Base-by-base conservation (phyloP, 225 moss, liverwort and hornwort genomes). In the Ulota crispa region DNA sequence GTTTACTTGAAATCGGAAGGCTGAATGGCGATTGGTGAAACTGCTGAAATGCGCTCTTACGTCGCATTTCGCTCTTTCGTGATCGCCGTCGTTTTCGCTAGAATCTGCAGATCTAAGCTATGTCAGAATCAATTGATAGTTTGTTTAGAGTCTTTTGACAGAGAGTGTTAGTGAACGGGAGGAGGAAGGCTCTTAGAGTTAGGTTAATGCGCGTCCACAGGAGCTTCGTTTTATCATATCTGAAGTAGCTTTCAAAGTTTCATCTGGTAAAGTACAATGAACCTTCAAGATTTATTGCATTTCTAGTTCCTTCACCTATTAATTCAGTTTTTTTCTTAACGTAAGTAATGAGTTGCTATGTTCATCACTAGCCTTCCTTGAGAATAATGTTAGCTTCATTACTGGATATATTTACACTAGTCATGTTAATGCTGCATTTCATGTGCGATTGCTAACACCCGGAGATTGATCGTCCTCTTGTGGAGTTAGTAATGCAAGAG, bases 151-250 rank as follows among this genome's bases (percentile, higher is more conserved):
- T 50, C 18, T 50, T 50, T 50, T 50, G 16, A 50, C 50, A 31
- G 37, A 43, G 37, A 71, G 47, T 39, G n/a, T 9, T 54, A n/a
- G n/a, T n/a, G n/a, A n/a, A n/a, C n/a, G n/a, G n/a, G n/a, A n/a
- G 50, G 39, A 42, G 70, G 52, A 24, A 39, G 54, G 75, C 57
- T 23, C 65, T 70, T 65, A 79, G 84, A 71, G 66, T 85, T 84
- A 75, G 75, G 61, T 75, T 79, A 75, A 8, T 66, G 68, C 24
- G 28, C 19, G 37, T 45, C 11, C 45, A 26, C 39, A 50, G 9
- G 43, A 75, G 43, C 42, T 75, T 43, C 11, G 19, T 28, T 75
- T 75, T 62, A 61, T n/a, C 36, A 39, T 55, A 21, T 67, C 39
- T 27, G 45, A 31, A 60, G 70, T 32, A 59, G 31, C 24, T 45